These are phyloP conservation scores for Pelargonium nanum DNA, from an alignment of 345 rosid genomes.

Conservation along the genomic window DNA sequence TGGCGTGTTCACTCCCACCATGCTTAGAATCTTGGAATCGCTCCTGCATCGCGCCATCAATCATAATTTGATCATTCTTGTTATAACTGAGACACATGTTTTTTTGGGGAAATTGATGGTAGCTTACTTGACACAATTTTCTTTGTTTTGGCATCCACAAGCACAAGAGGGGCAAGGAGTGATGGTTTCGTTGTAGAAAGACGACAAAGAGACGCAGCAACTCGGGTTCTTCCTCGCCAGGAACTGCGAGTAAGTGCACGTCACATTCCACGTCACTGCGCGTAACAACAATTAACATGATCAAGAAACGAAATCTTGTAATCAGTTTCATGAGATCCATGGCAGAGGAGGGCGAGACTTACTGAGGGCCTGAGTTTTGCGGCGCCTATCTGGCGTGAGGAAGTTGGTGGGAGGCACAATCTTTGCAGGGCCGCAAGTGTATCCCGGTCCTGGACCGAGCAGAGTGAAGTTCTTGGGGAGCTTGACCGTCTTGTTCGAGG, in stretches of 20 bases:
- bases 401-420: constrained; percentile 55
- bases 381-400: constrained; percentile 46
- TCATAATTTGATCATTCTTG: not conserved
- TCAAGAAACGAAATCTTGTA: not conserved
- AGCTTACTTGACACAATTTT: constrained; percentile 61
- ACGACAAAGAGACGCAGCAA: constrained; percentile 80
- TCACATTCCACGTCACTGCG: constrained; percentile 92
- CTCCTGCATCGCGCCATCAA: constrained; percentile 32
- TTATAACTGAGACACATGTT: no score
- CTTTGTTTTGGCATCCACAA: constrained; percentile 70
- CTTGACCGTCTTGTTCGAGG: constrained; percentile 72
- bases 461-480: constrained; percentile 82
- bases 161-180: constrained; percentile 80
- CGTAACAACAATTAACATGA: not conserved
- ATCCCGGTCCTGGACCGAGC: constrained; percentile 77
- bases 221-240: constrained; percentile 64
- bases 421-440: constrained; percentile 81
- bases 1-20: constrained; percentile 51
- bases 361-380: constrained; percentile 79
- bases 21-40: constrained; percentile 49
- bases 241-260: constrained; percentile 85
- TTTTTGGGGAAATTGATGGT: no score
- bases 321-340: no score
- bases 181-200: constrained; percentile 79
- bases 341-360: constrained; percentile 19